Evolutionary conservation across 2,329 filamentous ascomycete species (phyloP).

Genomic region (Knufia fluminis): DNA sequence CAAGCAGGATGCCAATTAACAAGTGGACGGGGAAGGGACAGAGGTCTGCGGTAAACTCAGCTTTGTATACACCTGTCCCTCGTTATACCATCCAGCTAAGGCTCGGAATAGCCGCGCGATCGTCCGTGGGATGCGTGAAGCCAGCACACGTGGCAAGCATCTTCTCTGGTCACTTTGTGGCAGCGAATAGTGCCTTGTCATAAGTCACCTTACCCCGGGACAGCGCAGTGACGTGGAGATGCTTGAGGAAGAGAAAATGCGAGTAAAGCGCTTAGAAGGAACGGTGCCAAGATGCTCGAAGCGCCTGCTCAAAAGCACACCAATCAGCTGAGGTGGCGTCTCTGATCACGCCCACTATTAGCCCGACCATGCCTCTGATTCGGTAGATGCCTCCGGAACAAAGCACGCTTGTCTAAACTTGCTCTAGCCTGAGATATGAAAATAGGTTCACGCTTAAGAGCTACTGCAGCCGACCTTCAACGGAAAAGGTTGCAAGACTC

Average conservation of each 20-base stretch:
- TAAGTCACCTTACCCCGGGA: background rate
- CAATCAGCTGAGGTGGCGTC: background rate
- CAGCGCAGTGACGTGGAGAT: background rate
- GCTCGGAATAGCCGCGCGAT: slow-evolving; percentile 4
- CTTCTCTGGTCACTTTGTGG: background rate
- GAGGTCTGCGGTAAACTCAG: background rate
- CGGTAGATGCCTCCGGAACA: background rate
- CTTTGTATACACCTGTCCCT: too few species aligned
- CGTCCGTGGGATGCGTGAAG: background rate
- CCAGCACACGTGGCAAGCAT: background rate
- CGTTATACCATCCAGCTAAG: background rate
- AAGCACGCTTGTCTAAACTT: background rate
- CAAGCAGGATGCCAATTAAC: background rate
- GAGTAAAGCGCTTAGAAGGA: background rate
- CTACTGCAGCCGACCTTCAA: background rate
- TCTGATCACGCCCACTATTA: background rate
- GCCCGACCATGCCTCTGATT: background rate
- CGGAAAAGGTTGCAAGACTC: background rate
- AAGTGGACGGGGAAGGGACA: background rate
- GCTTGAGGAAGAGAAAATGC: background rate
- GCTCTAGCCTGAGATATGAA: background rate
- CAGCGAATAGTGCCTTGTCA: background rate
- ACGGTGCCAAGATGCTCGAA: background rate
- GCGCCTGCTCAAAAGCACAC: background rate
- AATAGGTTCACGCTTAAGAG: background rate